Conservation (phyloP, 148 eudicot species). For the Nyssa sinensis region DNA sequence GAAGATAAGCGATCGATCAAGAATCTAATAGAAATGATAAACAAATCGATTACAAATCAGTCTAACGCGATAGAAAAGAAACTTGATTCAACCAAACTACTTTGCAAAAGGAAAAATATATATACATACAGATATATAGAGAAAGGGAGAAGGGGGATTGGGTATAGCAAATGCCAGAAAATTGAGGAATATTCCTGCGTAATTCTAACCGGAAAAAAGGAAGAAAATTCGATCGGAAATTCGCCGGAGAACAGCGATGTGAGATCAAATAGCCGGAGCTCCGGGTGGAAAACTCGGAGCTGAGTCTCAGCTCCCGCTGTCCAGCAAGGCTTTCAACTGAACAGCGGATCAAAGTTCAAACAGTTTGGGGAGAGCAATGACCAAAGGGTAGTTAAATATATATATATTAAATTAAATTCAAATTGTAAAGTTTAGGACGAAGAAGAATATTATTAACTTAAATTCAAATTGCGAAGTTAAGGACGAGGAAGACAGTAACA, state of each 20-base stretch:
- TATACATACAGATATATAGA: neutral
- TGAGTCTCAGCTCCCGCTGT: too few species aligned
- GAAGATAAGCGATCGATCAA: conserved; percentile 4
- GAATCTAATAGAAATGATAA: neutral
- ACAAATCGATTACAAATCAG: neutral
- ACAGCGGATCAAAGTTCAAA: too few species aligned
- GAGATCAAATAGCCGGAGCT: neutral
- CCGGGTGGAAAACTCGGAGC: neutral
- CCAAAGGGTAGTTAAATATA: too few species aligned
- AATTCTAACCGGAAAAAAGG: neutral
- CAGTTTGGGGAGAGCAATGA: too few species aligned
- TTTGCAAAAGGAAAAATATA: neutral
- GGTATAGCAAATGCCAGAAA: neutral
- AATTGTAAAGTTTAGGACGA: too few species aligned
- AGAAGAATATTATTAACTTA: too few species aligned
- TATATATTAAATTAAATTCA: too few species aligned
- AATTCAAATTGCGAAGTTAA: too few species aligned
- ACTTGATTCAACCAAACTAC: too few species aligned
- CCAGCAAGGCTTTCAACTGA: too few species aligned
- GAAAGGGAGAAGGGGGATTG: neutral
- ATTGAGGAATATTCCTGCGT: neutral
- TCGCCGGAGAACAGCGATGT: neutral
- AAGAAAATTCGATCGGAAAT: neutral
- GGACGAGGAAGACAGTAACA: too few species aligned
- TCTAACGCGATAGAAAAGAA: neutral